Percentiles rank a stretch among this genome's conserved stretches.
phyloP scores from a whole-genome alignment of 202 grass and related monocot species.

The Panicum hallii region DNA sequence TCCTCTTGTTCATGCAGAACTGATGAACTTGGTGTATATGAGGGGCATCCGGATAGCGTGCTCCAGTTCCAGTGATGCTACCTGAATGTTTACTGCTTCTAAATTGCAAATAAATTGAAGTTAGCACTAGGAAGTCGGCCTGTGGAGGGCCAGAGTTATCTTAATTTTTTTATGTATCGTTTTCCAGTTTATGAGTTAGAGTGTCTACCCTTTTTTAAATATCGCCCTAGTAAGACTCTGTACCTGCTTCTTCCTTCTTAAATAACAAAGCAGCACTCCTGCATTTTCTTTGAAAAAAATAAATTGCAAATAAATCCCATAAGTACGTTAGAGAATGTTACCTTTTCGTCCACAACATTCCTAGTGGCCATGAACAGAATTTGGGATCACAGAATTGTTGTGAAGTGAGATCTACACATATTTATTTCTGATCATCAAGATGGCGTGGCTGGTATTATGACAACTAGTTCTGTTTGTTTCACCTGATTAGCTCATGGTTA shows the following conservation, averaged over 20 bases:
- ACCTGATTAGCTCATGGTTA: conserved; percentile 22
- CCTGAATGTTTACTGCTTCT: background rate
- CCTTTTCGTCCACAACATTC: conserved; percentile 49
- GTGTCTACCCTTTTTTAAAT: too few relatives aligned
- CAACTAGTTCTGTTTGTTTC: background rate
- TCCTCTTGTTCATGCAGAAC: conserved; percentile 12
- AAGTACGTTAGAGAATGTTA: conserved; percentile 17
- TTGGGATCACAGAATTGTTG: conserved; percentile 42
- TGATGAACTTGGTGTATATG: background rate
- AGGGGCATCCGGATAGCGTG: background rate
- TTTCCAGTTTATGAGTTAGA: too few relatives aligned
- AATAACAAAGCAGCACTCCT: too few relatives aligned
- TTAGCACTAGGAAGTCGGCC: too few relatives aligned
- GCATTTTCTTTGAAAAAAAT: too few relatives aligned
- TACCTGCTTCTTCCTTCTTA: too few relatives aligned
- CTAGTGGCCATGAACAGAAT: conserved; percentile 20
- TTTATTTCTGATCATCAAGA: conserved; percentile 48
- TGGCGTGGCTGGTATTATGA: conserved; percentile 37
- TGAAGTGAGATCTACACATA: conserved; percentile 30
- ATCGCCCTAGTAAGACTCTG: too few relatives aligned
- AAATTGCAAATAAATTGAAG: background rate
- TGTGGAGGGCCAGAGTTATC: too few relatives aligned
- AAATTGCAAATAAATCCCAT: background rate
- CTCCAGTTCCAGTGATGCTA: conserved; percentile 18
- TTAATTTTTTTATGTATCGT: too few relatives aligned